phyloP scores from a whole-genome alignment of 768 basidiomycete genomes.

The Chalciporus piperatus region DNA sequence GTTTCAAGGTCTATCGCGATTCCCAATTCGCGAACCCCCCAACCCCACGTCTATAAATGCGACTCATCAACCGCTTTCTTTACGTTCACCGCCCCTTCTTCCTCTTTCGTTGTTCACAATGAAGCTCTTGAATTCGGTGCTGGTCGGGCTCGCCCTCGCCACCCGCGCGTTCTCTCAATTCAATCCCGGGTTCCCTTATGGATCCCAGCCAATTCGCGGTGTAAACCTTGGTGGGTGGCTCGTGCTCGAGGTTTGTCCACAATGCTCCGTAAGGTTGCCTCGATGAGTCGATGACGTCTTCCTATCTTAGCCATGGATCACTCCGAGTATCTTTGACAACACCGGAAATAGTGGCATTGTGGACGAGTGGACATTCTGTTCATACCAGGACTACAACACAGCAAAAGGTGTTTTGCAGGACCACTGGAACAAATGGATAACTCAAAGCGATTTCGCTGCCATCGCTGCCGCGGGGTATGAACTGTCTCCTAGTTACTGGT shows the following conservation, averaged over 20 bases:
- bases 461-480: slow-evolving; percentile 74
- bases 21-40: neutral
- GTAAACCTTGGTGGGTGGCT: slow-evolving; percentile 79
- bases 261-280: neutral
- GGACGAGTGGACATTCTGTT: slow-evolving; percentile 79
- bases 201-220: slow-evolving; percentile 70
- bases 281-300: slow-evolving; percentile 38
- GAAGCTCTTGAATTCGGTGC: slow-evolving; percentile 11
- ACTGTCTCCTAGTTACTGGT: neutral
- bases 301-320: slow-evolving; percentile 71
- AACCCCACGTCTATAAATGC: slow-evolving; percentile 17
- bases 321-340: slow-evolving; percentile 66
- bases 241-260: slow-evolving; percentile 44
- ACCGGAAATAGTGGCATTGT: slow-evolving; percentile 52
- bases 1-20: neutral
- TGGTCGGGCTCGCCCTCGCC: slow-evolving; percentile 30
- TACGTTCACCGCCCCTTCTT: slow-evolving; percentile 55
- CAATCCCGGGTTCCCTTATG: slow-evolving; percentile 67
- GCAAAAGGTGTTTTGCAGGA: slow-evolving; percentile 52
- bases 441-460: slow-evolving; percentile 70
- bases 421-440: slow-evolving; percentile 87
- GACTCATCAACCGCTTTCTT: neutral
- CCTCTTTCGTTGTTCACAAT: slow-evolving; percentile 39
- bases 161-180: slow-evolving; percentile 30
- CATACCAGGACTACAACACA: slow-evolving; percentile 49